Percentiles rank a stretch among this genome's conserved stretches.
Conservation (phyloP, 2,329 filamentous ascomycete genomes). For the Coniochaeta prunicola region DNA sequence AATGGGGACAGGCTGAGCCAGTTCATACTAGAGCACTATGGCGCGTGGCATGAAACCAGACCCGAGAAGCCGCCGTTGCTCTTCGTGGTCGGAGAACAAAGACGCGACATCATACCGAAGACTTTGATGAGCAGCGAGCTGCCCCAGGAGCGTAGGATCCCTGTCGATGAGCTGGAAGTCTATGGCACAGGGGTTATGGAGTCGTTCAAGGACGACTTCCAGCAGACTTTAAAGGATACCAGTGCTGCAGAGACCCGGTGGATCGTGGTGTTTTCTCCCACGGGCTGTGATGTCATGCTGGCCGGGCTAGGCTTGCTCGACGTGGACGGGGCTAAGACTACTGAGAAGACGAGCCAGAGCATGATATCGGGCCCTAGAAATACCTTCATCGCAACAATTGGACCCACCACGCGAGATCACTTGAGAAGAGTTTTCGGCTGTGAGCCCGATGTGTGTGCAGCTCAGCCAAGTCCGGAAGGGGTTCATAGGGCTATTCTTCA, state of each 20-base stretch:
- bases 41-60: slow-evolving; percentile 35
- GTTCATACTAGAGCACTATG: slow-evolving; percentile 76
- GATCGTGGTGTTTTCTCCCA: slow-evolving; percentile 70
- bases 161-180: slow-evolving; percentile 71
- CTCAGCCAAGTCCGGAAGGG: slow-evolving; percentile 74
- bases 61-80: slow-evolving; percentile 56
- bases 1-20: slow-evolving; percentile 74
- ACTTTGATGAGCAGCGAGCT: slow-evolving; percentile 58
- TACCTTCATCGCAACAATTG: slow-evolving; percentile 77
- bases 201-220: slow-evolving; percentile 66
- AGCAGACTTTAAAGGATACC: slow-evolving; percentile 38
- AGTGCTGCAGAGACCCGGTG: slow-evolving; percentile 42
- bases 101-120: slow-evolving; percentile 82
- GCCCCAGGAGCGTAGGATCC: slow-evolving; percentile 42
- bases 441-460: slow-evolving; percentile 72
- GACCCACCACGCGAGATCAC: slow-evolving; percentile 81
- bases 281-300: slow-evolving; percentile 55
- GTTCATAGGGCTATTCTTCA: slow-evolving; percentile 59
- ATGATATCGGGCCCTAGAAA: slow-evolving; percentile 22
- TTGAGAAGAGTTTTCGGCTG: slow-evolving; percentile 58
- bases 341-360: slow-evolving; percentile 26
- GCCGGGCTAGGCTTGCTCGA: slow-evolving; percentile 45
- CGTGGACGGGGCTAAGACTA: slow-evolving; percentile 38
- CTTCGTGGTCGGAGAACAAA: slow-evolving; percentile 85
- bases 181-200: slow-evolving; percentile 83